Base-by-base conservation (phyloP, 2,329 filamentous ascomycete species). In the Zasmidium cellare region DNA sequence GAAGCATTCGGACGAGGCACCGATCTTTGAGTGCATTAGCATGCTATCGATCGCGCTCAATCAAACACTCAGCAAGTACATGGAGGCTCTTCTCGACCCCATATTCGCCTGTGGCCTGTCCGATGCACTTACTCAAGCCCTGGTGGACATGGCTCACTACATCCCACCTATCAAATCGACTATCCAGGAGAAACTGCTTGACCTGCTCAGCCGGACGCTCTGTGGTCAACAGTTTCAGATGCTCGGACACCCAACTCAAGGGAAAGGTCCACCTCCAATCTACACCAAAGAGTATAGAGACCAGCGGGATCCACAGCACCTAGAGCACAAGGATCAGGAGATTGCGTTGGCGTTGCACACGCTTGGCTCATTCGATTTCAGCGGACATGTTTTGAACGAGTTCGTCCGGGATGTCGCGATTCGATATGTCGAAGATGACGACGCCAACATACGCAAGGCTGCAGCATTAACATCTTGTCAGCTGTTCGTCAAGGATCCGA, bases 101-200 rank as follows among this genome's bases (percentile, higher is more conserved):
- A 97, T 99, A 58, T 99, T 99, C 75, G 92, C 91, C 16, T 99
- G 94, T 72, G 94, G 96, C 50, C 81, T 99, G 53, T 97, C 92
- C 38, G 90, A 93, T 56, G 94, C 96, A 65, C 83, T 99, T 22
- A 97, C 93, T 0, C 92, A 97, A 72, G 96, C 96, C 2, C 80
- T 99, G 54, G 92, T 97, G 20, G 96, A 99, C 70, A 97, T 99
- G 90, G 94, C 94, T 24, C 96, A 97, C 71, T 97, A 99, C 72
- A 97, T 99, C 48, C 94, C 93, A 0, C 92, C 96, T 0, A 91
- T 97, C 57, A 94, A 96, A 71, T 84, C 89, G 1, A 92, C 87
- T 6, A 97, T 99, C 44, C 94, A 99, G 71, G 93, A 97, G 69
- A 88, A 94, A 66, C 79, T 99, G 22, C 83, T 99, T 12, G 92